phyloP scores from a whole-genome alignment of 2,329 filamentous ascomycete genomes.

The Botrytis fragariae region DNA sequence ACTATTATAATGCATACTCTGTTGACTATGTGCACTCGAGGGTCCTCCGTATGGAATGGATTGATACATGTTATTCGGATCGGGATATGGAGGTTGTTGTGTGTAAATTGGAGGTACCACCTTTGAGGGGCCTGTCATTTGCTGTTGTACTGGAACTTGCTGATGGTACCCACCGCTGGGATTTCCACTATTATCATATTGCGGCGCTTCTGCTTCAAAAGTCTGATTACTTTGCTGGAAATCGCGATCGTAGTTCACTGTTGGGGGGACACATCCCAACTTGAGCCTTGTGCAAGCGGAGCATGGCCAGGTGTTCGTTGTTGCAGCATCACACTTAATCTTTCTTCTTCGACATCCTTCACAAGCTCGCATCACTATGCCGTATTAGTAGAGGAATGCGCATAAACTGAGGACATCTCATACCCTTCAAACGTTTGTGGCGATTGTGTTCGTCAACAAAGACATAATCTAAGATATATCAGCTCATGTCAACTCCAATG shows the following conservation, averaged over 20 bases:
- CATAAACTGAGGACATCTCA: slow-evolving; percentile 17
- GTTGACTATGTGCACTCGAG: slow-evolving; percentile 46
- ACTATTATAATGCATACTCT: slow-evolving; percentile 53
- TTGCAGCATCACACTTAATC: slow-evolving; percentile 97
- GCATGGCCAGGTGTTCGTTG: slow-evolving; percentile 96
- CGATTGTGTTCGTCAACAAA: slow-evolving; percentile 99
- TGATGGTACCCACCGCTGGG: slow-evolving; percentile 52
- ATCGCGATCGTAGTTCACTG: slow-evolving; percentile 39
- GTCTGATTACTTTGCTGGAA: slow-evolving; percentile 35
- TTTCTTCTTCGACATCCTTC: slow-evolving; percentile 93
- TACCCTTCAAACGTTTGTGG: slow-evolving; percentile 94
- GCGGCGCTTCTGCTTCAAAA: slow-evolving; percentile 51
- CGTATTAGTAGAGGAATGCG: slow-evolving; percentile 26
- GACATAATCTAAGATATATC: slow-evolving; percentile 74
- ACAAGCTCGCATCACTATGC: slow-evolving; percentile 91
- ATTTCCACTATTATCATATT: slow-evolving; percentile 45
- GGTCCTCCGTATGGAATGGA: slow-evolving; percentile 41
- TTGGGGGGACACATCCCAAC: slow-evolving; percentile 84
- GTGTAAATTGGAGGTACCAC: slow-evolving; percentile 46
- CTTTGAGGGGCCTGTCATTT: slow-evolving; percentile 42
- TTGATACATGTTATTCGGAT: slow-evolving; percentile 42
- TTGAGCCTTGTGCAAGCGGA: slow-evolving; percentile 90
- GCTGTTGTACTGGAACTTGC: slow-evolving; percentile 52
- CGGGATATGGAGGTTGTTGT: slow-evolving; percentile 48
- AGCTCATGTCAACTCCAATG: slow-evolving; percentile 29